Percentiles rank a stretch among this genome's conserved stretches.
Evolutionary conservation across 768 basidiomycete species (phyloP).

Genomic region (Amanita rimosa): DNA sequence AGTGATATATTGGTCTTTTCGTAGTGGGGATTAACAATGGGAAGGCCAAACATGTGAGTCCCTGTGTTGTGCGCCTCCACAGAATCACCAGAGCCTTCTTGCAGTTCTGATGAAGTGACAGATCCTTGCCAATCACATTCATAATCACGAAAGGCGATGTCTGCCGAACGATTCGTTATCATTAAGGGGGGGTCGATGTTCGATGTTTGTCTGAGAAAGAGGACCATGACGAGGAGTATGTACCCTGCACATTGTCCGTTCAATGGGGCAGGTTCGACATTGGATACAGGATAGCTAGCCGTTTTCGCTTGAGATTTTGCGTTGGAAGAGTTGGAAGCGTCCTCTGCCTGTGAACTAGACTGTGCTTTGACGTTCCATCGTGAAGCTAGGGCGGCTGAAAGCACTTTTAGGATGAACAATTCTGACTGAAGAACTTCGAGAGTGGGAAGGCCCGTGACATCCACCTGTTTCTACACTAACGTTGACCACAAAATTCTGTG

Average conservation of each 20-base stretch:
- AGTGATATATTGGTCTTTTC: conserved; percentile 56
- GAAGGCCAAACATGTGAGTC: conserved; percentile 19
- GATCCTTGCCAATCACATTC: conserved; percentile 20
- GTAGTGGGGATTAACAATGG: conserved; percentile 30
- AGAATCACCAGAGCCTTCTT: not conserved
- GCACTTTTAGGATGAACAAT: conserved; percentile 73
- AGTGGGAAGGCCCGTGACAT: conserved; percentile 37
- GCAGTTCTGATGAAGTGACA: not conserved
- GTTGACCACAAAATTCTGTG: conserved; percentile 8
- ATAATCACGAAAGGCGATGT: conserved; percentile 62
- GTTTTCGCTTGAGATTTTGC: conserved; percentile 22
- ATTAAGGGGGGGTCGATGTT: conserved; percentile 41
- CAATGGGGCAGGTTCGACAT: conserved; percentile 58
- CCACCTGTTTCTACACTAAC: conserved; percentile 33
- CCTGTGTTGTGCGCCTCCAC: too few species aligned
- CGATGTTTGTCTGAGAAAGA: conserved; percentile 69
- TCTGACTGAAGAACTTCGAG: conserved; percentile 80
- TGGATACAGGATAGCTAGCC: conserved; percentile 27
- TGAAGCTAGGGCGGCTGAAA: conserved; percentile 67
- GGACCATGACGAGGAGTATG: conserved; percentile 69
- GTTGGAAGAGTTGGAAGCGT: conserved; percentile 22
- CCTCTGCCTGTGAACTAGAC: conserved; percentile 15
- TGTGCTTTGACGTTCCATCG: conserved; percentile 47
- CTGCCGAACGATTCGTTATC: conserved; percentile 47
- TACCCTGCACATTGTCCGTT: conserved; percentile 79